Evolutionary conservation across 306 rosid species (phyloP).

Genomic region (Echinosophora koreensis): DNA sequence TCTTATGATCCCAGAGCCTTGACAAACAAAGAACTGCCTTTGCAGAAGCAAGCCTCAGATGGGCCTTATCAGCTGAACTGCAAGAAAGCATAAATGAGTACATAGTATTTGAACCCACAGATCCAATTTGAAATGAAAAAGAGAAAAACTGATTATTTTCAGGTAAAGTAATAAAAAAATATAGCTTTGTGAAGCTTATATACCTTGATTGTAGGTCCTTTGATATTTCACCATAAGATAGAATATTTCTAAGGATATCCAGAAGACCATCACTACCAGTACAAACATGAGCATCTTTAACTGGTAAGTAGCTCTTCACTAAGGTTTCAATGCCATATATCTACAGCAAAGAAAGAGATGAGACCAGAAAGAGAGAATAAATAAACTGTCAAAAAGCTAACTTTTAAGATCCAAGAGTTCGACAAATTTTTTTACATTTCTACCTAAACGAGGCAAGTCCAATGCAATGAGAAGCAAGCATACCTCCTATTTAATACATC

Average conservation of each 20-base stretch:
- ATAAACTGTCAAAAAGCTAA: conserved; percentile 23
- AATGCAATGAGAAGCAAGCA: no score
- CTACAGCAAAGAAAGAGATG: conserved; percentile 52
- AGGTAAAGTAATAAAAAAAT: conserved; percentile 11
- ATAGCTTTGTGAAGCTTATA: conserved; percentile 34
- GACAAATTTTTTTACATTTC: no score
- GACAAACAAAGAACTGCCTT: conserved; percentile 92
- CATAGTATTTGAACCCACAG: conserved; percentile 43
- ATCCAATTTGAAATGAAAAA: conserved; percentile 10
- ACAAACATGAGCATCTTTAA: conserved; percentile 95
- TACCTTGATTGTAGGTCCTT: conserved; percentile 87
- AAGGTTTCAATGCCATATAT: conserved; percentile 90
- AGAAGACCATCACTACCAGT: conserved; percentile 75
- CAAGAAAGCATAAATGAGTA: conserved; percentile 50
- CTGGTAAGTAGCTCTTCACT: conserved; percentile 95
- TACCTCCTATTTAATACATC: no score
- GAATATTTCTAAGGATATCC: conserved; percentile 75
- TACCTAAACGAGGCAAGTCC: no score
- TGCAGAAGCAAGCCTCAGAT: conserved; percentile 92
- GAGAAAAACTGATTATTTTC: conserved; percentile 8
- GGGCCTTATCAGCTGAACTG: conserved; percentile 95
- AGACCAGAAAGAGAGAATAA: conserved; percentile 11
- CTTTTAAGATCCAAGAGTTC: no score
- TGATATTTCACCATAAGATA: conserved; percentile 92
- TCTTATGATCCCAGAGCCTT: conserved; percentile 94